Evolutionary conservation across 1,139 yeast species (phyloP).

Genomic region (Yamadazyma buinensis): DNA sequence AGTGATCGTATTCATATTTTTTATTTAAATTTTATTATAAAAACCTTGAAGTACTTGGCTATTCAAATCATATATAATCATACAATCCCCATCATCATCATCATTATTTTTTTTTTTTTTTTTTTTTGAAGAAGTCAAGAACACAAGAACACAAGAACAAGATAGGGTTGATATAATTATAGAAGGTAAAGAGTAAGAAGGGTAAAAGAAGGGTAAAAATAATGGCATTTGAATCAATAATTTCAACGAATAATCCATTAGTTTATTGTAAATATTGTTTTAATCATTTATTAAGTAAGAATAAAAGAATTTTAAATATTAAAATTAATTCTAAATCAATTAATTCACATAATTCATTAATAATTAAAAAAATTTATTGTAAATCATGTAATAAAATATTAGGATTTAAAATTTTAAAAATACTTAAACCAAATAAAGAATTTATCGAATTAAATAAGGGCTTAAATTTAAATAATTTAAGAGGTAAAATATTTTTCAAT

Average conservation of each 20-base stretch:
- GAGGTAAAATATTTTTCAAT: slow-evolving; percentile 6
- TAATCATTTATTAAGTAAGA: slow-evolving; percentile 8
- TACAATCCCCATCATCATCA: too few species aligned
- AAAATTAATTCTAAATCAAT: slow-evolving; percentile 8
- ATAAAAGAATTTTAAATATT: slow-evolving; percentile 8
- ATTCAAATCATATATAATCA: too few species aligned
- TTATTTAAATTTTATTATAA: too few species aligned
- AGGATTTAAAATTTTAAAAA: slow-evolving; percentile 13
- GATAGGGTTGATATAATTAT: too few species aligned
- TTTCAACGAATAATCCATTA: slow-evolving; percentile 2
- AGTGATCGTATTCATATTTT: too few species aligned
- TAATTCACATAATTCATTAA: slow-evolving; percentile 5
- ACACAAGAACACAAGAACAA: too few species aligned
- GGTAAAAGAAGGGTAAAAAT: neutral
- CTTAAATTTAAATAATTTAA: neutral
- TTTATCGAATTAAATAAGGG: neutral
- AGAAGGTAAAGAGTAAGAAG: neutral
- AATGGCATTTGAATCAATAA: slow-evolving; percentile 2
- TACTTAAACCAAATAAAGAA: neutral
- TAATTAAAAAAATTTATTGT: slow-evolving; percentile 13
- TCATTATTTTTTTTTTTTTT: too few species aligned
- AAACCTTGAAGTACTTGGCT: too few species aligned
- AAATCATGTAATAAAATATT: slow-evolving; percentile 13
- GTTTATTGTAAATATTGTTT: slow-evolving; percentile 14
- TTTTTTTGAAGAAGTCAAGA: too few species aligned